Evolutionary conservation across 2,329 filamentous ascomycete species (phyloP), one percentile per base, ranked within the genome.

Genomic region (Chaetomium strumarium): DNA sequence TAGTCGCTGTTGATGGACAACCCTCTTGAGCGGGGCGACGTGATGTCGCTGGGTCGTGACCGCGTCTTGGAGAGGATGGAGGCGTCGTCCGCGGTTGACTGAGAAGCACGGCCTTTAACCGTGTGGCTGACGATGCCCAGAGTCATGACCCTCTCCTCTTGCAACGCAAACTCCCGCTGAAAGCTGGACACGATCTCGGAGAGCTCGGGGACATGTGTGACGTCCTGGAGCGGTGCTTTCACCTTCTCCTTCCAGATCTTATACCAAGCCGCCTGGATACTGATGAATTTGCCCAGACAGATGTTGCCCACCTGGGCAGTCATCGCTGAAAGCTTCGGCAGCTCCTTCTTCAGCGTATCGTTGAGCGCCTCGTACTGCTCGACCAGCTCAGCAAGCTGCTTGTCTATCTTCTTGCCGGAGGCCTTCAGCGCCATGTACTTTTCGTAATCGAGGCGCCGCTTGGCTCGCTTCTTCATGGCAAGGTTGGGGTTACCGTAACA

Each of bases 301-400:
- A 87, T 85, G 62, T 90, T 88, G 62, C 93, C 90, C 56, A 96
- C 75, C 62, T 85, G 87, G 56, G 89, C 88, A 1, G 92, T 96
- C 58, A 93, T 72, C 8, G 75, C 72, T 47, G 93, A 95, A 14
- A 99, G 78, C 66, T 85, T 85, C 1, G 92, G 92, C 43, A 99
- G 77, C 66, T 97, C 92, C 60, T 92, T 86, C 70, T 96, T 96
- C 55, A 97, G 76, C 0, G 92, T 90, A 57, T 96, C 89, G 65
- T 97, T 97, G 55, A 99, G 76, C 8, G 90, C 90, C 38, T 88
- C 80, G 68, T 96, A 99, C 66, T 95, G 86, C 63, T 96, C 90
- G 17, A 90, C 89, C 37, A 87, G 81, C 61, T 95, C 90, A 14
- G 81, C 76, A 4, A 91, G 85, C 67, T 92, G 93, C 63, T 90